These are phyloP conservation scores for Aspergillus sp. DNA, from an alignment of 2,329 filamentous ascomycete genomes.

Conservation along the genomic window DNA sequence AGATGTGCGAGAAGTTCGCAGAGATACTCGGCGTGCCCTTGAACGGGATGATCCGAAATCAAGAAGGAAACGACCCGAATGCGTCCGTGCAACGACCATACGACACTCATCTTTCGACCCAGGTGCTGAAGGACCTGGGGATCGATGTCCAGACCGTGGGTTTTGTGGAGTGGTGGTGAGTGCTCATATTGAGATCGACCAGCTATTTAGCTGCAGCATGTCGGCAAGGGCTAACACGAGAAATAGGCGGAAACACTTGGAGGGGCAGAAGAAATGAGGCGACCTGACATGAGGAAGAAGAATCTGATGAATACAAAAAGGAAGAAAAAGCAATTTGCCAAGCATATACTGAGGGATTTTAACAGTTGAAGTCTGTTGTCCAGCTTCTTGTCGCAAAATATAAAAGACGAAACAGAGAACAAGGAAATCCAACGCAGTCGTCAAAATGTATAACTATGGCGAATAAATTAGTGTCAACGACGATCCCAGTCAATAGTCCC, in stretches of 20 bases:
- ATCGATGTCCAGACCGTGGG: conserved; percentile 73
- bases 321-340: conserved; percentile 4
- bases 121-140: conserved; percentile 68
- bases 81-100: conserved; percentile 76
- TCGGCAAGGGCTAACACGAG: conserved; percentile 11
- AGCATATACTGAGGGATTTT: not conserved
- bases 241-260: conserved; percentile 33
- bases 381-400: not conserved
- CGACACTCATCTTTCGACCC: conserved; percentile 83
- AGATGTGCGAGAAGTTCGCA: conserved; percentile 76
- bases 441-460: not conserved
- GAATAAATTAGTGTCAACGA: not conserved
- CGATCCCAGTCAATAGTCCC: not conserved
- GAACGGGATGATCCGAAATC: conserved; percentile 64
- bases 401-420: not conserved
- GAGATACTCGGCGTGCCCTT: conserved; percentile 75
- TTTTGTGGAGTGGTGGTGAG: conserved; percentile 77
- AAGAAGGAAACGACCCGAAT: conserved; percentile 69
- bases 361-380: not conserved
- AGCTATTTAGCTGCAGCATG: not conserved
- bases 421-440: not conserved
- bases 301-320: not conserved
- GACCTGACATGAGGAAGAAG: not conserved
- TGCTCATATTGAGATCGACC: conserved; percentile 17
- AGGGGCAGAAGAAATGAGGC: conserved; percentile 28